Conservation (phyloP, 371 early-diverging fungal species). For the Capillidium heterosporum region DNA sequence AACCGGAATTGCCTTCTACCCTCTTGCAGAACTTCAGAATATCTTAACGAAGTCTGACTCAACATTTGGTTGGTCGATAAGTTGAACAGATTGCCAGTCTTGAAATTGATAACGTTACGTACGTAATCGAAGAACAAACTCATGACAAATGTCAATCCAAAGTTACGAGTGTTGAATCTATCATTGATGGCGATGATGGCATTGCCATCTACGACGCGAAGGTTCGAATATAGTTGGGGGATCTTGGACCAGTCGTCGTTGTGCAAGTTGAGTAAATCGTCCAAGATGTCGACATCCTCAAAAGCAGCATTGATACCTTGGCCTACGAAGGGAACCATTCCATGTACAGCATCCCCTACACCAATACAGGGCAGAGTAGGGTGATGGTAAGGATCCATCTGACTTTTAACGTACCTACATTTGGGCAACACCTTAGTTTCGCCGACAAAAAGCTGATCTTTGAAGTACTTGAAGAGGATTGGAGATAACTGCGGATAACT, state of each 20-base stretch:
- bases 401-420: background rate
- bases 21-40: background rate
- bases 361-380: slow-evolving; percentile 29
- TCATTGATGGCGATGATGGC: background rate
- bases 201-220: background rate
- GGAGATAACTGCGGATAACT: background rate
- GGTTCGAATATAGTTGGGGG: background rate
- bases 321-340: slow-evolving; percentile 93
- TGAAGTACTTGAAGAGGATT: background rate
- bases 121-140: background rate
- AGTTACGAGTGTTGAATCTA: no score
- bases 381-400: background rate
- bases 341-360: slow-evolving; percentile 92
- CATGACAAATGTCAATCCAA: background rate
- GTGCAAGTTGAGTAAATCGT: slow-evolving; percentile 30
- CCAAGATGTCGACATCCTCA: slow-evolving; percentile 71
- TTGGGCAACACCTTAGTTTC: no score
- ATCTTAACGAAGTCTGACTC: background rate
- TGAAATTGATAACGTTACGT: background rate
- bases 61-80: background rate
- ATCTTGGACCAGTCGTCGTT: slow-evolving; percentile 17
- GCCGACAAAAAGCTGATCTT: no score
- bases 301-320: slow-evolving; percentile 98
- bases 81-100: background rate
- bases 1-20: background rate